phyloP scores from a whole-genome alignment of 306 rosid genomes.

The Acmispon strigosus region DNA sequence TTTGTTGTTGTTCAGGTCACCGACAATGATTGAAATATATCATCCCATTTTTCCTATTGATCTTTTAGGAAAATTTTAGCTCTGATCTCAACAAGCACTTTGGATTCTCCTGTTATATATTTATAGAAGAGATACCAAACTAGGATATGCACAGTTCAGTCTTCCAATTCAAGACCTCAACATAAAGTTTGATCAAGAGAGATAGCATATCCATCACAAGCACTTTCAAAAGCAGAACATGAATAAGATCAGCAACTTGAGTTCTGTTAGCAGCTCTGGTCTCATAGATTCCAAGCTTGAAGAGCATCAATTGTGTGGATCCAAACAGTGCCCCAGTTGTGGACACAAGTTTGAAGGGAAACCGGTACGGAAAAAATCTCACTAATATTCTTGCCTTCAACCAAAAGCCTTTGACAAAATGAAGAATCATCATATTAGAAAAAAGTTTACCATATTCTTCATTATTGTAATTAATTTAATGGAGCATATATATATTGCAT shows the following conservation, averaged over 20 bases:
- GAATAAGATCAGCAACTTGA: conserved; percentile 40
- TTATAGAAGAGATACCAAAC: too few relatives aligned
- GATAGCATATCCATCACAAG: conserved; percentile 9
- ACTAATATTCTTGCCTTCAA: conserved; percentile 29
- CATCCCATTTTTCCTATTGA: background rate
- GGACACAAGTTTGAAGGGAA: conserved; percentile 86
- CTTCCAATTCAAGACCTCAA: background rate
- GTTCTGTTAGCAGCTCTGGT: conserved; percentile 57
- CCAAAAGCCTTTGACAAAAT: conserved; percentile 22
- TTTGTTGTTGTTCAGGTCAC: too few relatives aligned
- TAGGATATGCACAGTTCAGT: too few relatives aligned
- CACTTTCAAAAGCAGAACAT: background rate
- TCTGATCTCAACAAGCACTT: conserved; percentile 9
- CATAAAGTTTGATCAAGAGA: conserved; percentile 12
- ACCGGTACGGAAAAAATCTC: conserved; percentile 44
- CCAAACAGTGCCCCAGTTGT: conserved; percentile 93
- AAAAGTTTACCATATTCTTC: background rate
- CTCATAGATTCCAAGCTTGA: conserved; percentile 95
- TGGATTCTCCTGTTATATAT: too few relatives aligned
- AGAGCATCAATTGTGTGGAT: conserved; percentile 92
- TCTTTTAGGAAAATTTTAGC: background rate
- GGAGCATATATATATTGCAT: background rate
- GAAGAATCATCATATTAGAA: conserved; percentile 17
- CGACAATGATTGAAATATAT: background rate
- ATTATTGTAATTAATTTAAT: conserved; percentile 12